A percentile compares a stretch with the other conserved stretches of the same genome.
These are phyloP conservation scores for Rhododendron williamsianum DNA, from an alignment of 148 eudicot genomes.

Conservation along the genomic window DNA sequence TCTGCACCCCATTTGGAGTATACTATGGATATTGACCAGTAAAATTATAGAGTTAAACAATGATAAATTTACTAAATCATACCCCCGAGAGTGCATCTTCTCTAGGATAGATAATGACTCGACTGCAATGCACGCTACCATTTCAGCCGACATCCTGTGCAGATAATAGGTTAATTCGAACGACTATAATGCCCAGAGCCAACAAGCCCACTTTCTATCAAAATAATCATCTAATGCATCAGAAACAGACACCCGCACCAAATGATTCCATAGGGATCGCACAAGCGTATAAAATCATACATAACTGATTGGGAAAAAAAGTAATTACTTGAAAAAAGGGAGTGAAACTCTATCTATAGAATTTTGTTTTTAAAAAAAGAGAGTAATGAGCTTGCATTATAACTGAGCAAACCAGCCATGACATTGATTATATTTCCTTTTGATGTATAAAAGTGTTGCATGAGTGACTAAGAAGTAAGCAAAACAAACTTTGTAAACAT, in stretches of 20 bases:
- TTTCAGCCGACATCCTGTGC: conserved; percentile 80
- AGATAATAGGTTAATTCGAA: not conserved
- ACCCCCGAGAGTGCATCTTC: conserved; percentile 83
- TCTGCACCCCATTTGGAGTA: not conserved
- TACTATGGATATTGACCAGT: not conserved
- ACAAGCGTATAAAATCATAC: not conserved
- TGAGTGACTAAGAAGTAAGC: too few relatives aligned
- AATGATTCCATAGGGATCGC: not conserved
- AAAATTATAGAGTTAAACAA: not conserved
- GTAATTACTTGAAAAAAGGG: not conserved
- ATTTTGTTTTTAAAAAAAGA: too few relatives aligned
- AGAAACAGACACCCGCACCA: not conserved
- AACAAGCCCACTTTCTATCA: not conserved
- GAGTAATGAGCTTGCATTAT: not conserved
- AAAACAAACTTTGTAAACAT: not conserved
- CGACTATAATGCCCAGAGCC: not conserved
- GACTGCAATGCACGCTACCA: conserved; percentile 86
- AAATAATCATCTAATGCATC: not conserved
- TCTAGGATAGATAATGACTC: conserved; percentile 81
- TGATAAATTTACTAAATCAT: conserved; percentile 7
- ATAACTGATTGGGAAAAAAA: not conserved
- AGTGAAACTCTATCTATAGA: not conserved
- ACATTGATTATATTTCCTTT: not conserved
- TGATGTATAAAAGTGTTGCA: not conserved
- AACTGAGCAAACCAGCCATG: not conserved